phyloP scores from a whole-genome alignment of 2,329 filamentous ascomycete genomes.

The Colletotrichum euphorbiae region DNA sequence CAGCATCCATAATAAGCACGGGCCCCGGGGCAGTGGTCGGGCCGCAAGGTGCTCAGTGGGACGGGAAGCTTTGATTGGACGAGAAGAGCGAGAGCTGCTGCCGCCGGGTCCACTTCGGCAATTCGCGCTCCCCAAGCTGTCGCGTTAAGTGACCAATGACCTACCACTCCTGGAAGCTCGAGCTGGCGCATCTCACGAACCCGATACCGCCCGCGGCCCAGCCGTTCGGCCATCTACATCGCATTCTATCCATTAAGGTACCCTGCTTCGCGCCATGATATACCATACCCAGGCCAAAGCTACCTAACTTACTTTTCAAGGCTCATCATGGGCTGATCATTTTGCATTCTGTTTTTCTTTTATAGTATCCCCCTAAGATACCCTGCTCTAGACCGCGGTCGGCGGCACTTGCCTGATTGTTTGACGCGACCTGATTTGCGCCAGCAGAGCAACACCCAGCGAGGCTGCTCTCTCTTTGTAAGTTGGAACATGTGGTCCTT shows the following conservation, averaged over 20 bases:
- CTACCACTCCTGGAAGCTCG: background rate
- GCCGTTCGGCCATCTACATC: slow-evolving; percentile 22
- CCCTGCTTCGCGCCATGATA: slow-evolving; percentile 6
- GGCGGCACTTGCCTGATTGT: slow-evolving; percentile 4
- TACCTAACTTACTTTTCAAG: background rate
- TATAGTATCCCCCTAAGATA: slow-evolving; percentile 27
- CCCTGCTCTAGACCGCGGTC: slow-evolving; percentile 9
- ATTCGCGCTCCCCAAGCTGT: background rate
- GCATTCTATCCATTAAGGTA: background rate
- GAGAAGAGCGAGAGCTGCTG: background rate
- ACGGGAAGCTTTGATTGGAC: background rate
- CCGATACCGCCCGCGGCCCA: slow-evolving; percentile 5
- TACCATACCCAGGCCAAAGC: background rate
- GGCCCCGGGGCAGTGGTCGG: slow-evolving; percentile 35
- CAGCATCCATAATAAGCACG: slow-evolving; percentile 27
- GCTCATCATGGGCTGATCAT: slow-evolving; percentile 10
- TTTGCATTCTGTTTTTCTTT: slow-evolving; percentile 4
- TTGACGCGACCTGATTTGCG: slow-evolving; percentile 5
- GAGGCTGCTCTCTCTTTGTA: slow-evolving; percentile 16
- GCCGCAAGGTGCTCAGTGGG: slow-evolving; percentile 16
- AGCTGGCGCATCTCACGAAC: background rate
- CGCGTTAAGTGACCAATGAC: slow-evolving; percentile 25
- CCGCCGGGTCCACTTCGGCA: slow-evolving; percentile 14
- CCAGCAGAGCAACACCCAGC: background rate
- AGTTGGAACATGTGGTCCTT: background rate